These are phyloP conservation scores for Vitis amurensis DNA, from an alignment of 164 flowering plant genomes.

Conservation along the genomic window DNA sequence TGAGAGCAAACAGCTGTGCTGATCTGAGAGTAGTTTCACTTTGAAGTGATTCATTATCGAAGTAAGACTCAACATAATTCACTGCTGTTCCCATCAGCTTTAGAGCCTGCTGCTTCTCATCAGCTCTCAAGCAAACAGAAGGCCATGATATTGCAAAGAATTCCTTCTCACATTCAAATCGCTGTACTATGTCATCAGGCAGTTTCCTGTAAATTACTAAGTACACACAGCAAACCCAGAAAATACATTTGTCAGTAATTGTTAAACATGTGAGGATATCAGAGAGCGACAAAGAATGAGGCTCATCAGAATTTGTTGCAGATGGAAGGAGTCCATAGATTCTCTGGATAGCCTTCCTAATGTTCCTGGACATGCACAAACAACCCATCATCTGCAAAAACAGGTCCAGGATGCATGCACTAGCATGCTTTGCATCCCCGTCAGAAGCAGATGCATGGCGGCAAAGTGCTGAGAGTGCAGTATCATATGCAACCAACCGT, in stretches of 20 bases:
- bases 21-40: slow-evolving; percentile 30
- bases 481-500: slow-evolving; percentile 61
- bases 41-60: slow-evolving; percentile 23
- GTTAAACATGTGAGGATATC: slow-evolving; percentile 55
- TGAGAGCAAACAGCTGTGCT: slow-evolving; percentile 50
- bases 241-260: slow-evolving; percentile 65
- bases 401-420: slow-evolving; percentile 83
- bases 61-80: slow-evolving; percentile 26
- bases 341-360: slow-evolving; percentile 50
- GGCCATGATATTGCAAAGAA: slow-evolving; percentile 67
- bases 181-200: slow-evolving; percentile 61
- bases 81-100: slow-evolving; percentile 52
- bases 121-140: slow-evolving; percentile 35
- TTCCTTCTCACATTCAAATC: slow-evolving; percentile 66
- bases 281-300: slow-evolving; percentile 30
- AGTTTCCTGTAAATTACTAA: slow-evolving; percentile 70
- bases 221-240: slow-evolving; percentile 85
- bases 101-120: slow-evolving; percentile 46
- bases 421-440: slow-evolving; percentile 36
- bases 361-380: slow-evolving; percentile 64
- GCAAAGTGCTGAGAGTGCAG: slow-evolving; percentile 61
- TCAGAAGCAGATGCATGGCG: slow-evolving; percentile 31
- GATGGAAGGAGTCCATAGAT: slow-evolving; percentile 31
- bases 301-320: slow-evolving; percentile 27
- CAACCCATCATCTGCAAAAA: slow-evolving; percentile 72